phyloP scores from a whole-genome alignment of 768 basidiomycete species.

The Suillus americanus region DNA sequence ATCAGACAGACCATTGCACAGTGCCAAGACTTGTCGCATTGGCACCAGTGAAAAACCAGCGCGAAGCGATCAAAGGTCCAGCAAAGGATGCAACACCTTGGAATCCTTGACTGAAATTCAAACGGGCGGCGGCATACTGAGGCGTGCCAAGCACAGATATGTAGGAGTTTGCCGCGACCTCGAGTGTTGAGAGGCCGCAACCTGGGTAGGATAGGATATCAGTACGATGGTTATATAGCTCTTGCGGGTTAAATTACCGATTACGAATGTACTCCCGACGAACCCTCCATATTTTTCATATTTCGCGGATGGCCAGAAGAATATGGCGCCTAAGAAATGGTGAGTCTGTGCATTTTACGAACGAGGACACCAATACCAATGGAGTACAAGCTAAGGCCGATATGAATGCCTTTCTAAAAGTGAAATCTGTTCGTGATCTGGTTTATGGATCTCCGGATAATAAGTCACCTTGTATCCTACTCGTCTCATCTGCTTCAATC shows the following conservation, averaged over 20 bases:
- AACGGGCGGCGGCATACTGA: slow-evolving; percentile 68
- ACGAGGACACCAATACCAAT: slow-evolving; percentile 35
- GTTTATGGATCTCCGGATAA: not conserved
- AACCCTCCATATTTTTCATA: slow-evolving; percentile 70
- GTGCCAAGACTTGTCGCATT: slow-evolving; percentile 63
- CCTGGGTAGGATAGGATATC: slow-evolving; percentile 24
- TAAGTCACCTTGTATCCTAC: slow-evolving; percentile 62
- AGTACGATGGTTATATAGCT: not conserved
- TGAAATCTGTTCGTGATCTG: slow-evolving; percentile 2
- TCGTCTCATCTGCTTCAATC: slow-evolving; percentile 47
- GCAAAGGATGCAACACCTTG: slow-evolving; percentile 74
- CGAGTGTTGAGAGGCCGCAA: slow-evolving; percentile 64
- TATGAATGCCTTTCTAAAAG: slow-evolving; percentile 55
- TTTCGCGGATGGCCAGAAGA: slow-evolving; percentile 78
- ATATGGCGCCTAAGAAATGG: slow-evolving; percentile 54
- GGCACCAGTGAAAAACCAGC: slow-evolving; percentile 69
- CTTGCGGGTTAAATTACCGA: slow-evolving; percentile 37
- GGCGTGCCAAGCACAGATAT: slow-evolving; percentile 67
- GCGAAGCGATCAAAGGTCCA: slow-evolving; percentile 72
- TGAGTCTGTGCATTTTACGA: slow-evolving; percentile 3
- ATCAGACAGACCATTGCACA: slow-evolving; percentile 54
- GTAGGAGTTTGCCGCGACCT: slow-evolving; percentile 82
- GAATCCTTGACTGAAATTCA: slow-evolving; percentile 81
- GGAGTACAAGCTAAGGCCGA: slow-evolving; percentile 59
- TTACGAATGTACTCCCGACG: slow-evolving; percentile 71